Conservation (phyloP, 345 rosid species). For the Eutrema japonicum region DNA sequence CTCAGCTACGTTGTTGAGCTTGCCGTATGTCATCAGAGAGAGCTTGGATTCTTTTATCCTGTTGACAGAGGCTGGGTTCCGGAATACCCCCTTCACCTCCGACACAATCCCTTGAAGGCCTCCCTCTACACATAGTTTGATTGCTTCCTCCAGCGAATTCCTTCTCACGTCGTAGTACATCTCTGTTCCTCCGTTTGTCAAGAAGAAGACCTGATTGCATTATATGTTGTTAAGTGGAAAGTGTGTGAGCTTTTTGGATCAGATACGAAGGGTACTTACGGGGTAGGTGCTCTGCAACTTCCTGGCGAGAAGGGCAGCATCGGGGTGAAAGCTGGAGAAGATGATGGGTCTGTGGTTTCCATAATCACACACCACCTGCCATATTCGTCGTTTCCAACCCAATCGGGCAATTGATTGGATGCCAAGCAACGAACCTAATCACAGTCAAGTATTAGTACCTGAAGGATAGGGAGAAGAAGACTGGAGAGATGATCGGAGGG, state of each 20-base stretch:
- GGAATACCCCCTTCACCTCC: slow-evolving; percentile 75
- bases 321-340: slow-evolving; percentile 94
- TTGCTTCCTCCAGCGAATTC: slow-evolving; percentile 87
- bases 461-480: slow-evolving; percentile 63
- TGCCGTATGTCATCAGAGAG: slow-evolving; percentile 77
- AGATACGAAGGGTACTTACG: slow-evolving; percentile 47
- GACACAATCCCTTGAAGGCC: slow-evolving; percentile 84
- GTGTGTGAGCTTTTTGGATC: neutral
- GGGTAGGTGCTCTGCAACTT: slow-evolving; percentile 78
- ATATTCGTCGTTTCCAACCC: neutral
- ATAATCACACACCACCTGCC: slow-evolving; percentile 61
- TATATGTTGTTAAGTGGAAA: slow-evolving; percentile 14
- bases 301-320: slow-evolving; percentile 76
- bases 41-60: slow-evolving; percentile 86
- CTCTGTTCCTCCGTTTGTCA: slow-evolving; percentile 75
- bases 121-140: slow-evolving; percentile 70
- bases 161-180: slow-evolving; percentile 66
- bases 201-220: slow-evolving; percentile 68
- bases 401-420: neutral
- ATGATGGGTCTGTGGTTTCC: slow-evolving; percentile 68
- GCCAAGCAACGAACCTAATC: neutral
- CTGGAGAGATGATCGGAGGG: slow-evolving; percentile 58
- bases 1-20: slow-evolving; percentile 79
- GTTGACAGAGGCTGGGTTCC: slow-evolving; percentile 67
- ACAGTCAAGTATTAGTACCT: slow-evolving; percentile 42